Evolutionary conservation across 2,329 filamentous ascomycete species (phyloP).

Genomic region (Colletotrichum sp.): DNA sequence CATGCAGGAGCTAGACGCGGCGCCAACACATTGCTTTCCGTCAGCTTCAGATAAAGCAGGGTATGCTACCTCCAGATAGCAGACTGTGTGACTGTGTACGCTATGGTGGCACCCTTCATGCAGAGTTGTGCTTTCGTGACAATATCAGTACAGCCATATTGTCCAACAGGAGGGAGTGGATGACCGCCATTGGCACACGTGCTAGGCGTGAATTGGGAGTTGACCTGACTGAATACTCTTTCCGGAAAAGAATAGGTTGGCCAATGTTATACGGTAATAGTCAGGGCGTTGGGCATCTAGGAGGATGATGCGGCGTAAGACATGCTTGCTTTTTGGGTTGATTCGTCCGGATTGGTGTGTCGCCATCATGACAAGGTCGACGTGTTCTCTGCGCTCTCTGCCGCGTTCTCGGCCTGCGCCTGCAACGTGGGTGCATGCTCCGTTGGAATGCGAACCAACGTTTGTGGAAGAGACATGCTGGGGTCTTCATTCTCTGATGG

Average conservation of each 20-base stretch:
- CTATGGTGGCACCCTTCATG: not conserved
- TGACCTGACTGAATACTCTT: not conserved
- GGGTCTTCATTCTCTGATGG: slow-evolving; percentile 32
- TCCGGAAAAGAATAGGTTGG: not conserved
- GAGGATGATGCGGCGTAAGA: not conserved
- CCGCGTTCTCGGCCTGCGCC: slow-evolving; percentile 60
- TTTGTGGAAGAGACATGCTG: slow-evolving; percentile 69
- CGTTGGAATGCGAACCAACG: slow-evolving; percentile 83
- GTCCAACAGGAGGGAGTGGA: not conserved
- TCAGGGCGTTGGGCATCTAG: not conserved
- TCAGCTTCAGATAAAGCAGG: not conserved
- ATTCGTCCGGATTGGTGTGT: not conserved
- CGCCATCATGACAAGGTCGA: not conserved
- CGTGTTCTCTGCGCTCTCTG: slow-evolving; percentile 45
- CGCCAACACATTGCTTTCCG: not conserved
- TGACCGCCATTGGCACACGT: not conserved
- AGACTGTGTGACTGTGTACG: not conserved
- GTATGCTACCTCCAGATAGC: not conserved
- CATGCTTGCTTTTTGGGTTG: not conserved
- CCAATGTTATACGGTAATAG: not conserved
- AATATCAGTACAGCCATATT: not conserved
- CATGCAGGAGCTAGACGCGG: not conserved
- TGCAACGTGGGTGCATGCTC: slow-evolving; percentile 73
- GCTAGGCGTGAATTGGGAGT: not conserved
- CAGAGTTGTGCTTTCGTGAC: not conserved